Conservation (phyloP, 2,329 filamentous ascomycete genomes). For the Arthrobotrys megalospora region DNA sequence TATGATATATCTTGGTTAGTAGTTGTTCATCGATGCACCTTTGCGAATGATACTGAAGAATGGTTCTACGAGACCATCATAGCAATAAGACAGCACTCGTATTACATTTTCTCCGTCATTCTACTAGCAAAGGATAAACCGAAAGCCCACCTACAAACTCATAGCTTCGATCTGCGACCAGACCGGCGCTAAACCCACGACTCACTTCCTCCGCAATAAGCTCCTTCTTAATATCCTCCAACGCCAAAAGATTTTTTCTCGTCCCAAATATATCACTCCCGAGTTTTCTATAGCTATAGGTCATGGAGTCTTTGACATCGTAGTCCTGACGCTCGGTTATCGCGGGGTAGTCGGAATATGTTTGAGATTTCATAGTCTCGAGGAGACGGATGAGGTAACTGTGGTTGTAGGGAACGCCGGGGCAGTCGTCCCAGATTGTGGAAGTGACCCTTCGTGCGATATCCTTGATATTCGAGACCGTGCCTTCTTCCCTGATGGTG, state of each 20-base stretch:
- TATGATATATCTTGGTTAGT: not conserved
- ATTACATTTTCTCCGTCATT: not conserved
- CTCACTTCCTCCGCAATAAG: not conserved
- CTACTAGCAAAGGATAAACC: not conserved
- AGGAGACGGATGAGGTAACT: conserved; percentile 29
- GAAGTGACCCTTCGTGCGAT: not conserved
- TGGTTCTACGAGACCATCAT: too few species aligned
- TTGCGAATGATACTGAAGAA: not conserved
- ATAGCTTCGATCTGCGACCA: conserved; percentile 57
- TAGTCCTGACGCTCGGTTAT: conserved; percentile 37
- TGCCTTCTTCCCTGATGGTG: not conserved
- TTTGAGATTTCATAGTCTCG: not conserved
- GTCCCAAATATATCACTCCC: conserved; percentile 29
- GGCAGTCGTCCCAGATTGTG: conserved; percentile 15
- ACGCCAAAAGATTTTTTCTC: conserved; percentile 3
- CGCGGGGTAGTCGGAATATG: not conserved
- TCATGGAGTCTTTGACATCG: not conserved
- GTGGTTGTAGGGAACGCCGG: conserved; percentile 31
- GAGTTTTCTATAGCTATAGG: conserved; percentile 23
- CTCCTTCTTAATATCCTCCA: not conserved
- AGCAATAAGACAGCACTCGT: too few species aligned
- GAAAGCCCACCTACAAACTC: conserved; percentile 61
- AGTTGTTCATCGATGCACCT: not conserved
- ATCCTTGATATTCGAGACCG: not conserved
- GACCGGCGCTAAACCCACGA: conserved; percentile 21